Evolutionary conservation across 148 eudicot genomes (phyloP).

Genomic region (Chenopodium formosanum): DNA sequence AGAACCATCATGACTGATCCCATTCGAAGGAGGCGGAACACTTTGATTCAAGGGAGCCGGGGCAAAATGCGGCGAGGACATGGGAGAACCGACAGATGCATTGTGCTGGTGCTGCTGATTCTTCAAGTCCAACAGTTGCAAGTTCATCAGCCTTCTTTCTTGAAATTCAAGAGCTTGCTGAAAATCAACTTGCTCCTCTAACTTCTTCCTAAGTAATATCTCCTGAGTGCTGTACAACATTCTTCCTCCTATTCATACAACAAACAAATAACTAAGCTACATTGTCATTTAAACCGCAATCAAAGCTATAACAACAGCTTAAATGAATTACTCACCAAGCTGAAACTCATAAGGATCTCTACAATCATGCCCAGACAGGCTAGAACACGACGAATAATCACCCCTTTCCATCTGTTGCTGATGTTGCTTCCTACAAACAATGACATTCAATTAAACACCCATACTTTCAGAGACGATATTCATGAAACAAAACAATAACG

Average conservation of each 20-base stretch:
- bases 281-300: not conserved
- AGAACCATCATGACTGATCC: constrained; percentile 32
- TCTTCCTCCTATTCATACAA: constrained; percentile 52
- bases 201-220: constrained; percentile 59
- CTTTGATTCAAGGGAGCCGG: constrained; percentile 25
- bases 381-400: constrained; percentile 56
- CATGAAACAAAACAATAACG: not conserved
- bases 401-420: constrained; percentile 65
- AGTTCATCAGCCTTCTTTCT: constrained; percentile 71
- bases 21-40: constrained; percentile 25
- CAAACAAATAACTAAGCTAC: not conserved
- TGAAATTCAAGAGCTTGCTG: constrained; percentile 85
- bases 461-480: not conserved
- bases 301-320: not conserved
- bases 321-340: constrained; percentile 40
- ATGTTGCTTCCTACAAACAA: constrained; percentile 33
- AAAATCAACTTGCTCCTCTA: constrained; percentile 73
- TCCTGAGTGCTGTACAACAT: constrained; percentile 60
- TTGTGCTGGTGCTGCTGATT: constrained; percentile 42
- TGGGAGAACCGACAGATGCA: constrained; percentile 27
- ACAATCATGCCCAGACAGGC: constrained; percentile 66
- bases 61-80: constrained; percentile 32
- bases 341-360: constrained; percentile 62
- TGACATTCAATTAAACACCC: constrained; percentile 21
- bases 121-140: constrained; percentile 69